Base-by-base conservation (phyloP, 805 yeast species). In the Yarrowia alimentaria region DNA sequence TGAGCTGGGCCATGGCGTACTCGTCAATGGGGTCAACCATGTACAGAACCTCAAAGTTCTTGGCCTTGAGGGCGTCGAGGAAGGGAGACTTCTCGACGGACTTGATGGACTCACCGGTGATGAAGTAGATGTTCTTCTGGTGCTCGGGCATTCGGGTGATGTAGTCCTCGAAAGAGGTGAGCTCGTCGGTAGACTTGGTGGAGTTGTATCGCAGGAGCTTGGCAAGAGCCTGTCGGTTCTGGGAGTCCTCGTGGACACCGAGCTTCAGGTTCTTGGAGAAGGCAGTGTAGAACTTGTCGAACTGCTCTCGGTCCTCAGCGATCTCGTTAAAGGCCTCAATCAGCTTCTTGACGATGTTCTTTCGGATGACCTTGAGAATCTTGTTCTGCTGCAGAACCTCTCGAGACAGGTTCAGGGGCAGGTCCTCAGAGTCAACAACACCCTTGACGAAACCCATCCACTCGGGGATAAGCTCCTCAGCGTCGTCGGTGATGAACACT, bases 331-430 rank as follows among this genome's bases (percentile, higher is more conserved):
- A 93, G 67, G 96, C 86, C 79, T 93, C 99, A 67, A 93, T 87
- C 69, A 91, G 77, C 77, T 93, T 91, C 90, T 93, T 93, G 73
- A 93, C 94, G 68, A 93, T 85, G 82, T 93, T 93, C 91, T 93
- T 93, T 80, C 94, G 89, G 71, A 93, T 93, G 59, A 93, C 99
- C 85, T 93, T 93, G 76, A 93, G 81, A 74, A 93, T 93, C 87
- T 93, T 93, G 88, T 93, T 93, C 78, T 93, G 99, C 78, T 93
- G 99, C 70, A 93, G 81, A 85, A 94, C 85, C 78, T 93, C 99
- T 86, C 99, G 91, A 64, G 99, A 93, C 77, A 93, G 81, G 91
- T 93, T 93, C 75, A 93, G 84, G 74, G 99, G 99, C 74, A 93
- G 80, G 76, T 93, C 99, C 79, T 93, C 98, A 63, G 97, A 88